A percentile compares a stretch with the other conserved stretches of the same genome.
Evolutionary conservation across 2,329 filamentous ascomycete species (phyloP).

Genomic region (Xylaria hypoxylon): DNA sequence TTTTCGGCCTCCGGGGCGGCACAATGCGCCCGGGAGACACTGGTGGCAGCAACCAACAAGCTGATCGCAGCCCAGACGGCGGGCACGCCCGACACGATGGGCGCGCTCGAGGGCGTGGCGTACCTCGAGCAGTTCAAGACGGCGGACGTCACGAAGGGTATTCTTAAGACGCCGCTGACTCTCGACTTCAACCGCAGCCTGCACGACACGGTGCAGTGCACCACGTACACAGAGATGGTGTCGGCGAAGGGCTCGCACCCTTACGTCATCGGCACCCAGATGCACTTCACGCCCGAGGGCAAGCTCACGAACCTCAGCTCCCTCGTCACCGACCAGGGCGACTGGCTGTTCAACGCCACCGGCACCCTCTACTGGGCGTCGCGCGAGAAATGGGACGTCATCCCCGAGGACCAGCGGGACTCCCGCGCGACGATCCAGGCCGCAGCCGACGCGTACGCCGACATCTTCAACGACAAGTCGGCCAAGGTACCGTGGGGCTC

Average conservation of each 20-base stretch:
- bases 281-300: constrained; percentile 47
- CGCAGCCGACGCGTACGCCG: constrained; percentile 54
- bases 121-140: constrained; percentile 54
- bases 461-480: constrained; percentile 53
- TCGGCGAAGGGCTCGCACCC: constrained; percentile 50
- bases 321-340: constrained; percentile 52
- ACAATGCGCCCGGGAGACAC: constrained; percentile 45
- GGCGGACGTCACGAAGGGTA: constrained; percentile 47
- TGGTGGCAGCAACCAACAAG: constrained; percentile 44
- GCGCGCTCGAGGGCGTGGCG: constrained; percentile 38
- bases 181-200: constrained; percentile 54
- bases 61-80: constrained; percentile 47
- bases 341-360: constrained; percentile 56
- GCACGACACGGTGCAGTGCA: constrained; percentile 53
- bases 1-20: constrained; percentile 39
- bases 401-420: constrained; percentile 51
- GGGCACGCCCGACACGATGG: constrained; percentile 38
- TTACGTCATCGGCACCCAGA: constrained; percentile 55
- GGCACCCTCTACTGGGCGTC: constrained; percentile 52
- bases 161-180: constrained; percentile 50
- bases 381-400: constrained; percentile 52
- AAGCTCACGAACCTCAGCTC: constrained; percentile 49
- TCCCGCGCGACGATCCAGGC: constrained; percentile 52
- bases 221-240: constrained; percentile 54
- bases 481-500: constrained; percentile 55